Conservation (phyloP, 2,329 filamentous ascomycete species). For the Dryadomyces sulphureus region DNA sequence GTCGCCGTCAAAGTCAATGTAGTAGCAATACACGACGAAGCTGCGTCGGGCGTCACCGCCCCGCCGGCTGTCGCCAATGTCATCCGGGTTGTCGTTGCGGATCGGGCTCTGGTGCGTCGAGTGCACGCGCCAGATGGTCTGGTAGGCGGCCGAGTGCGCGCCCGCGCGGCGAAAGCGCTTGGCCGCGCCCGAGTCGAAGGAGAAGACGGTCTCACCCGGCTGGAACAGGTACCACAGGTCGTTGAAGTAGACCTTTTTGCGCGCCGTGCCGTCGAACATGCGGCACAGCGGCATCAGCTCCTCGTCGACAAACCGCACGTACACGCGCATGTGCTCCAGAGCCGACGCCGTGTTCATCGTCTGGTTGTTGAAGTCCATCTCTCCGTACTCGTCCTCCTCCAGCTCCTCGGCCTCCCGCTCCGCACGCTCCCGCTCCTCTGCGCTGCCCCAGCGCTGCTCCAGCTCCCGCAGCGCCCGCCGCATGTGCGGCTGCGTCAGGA, state of each 20-base stretch:
- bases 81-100: background rate
- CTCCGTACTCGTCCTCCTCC: background rate
- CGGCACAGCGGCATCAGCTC: slow-evolving; percentile 23
- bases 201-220: slow-evolving; percentile 24
- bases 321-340: slow-evolving; percentile 23
- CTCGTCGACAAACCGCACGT: slow-evolving; percentile 27
- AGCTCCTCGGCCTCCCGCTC: background rate
- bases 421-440: background rate
- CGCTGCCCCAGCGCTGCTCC: background rate
- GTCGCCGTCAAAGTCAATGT: slow-evolving; percentile 26
- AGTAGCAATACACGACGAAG: slow-evolving; percentile 14
- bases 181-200: slow-evolving; percentile 14
- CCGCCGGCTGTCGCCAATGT: background rate
- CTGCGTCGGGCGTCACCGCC: no score
- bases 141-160: background rate
- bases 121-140: slow-evolving; percentile 4
- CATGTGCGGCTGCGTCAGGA: slow-evolving; percentile 27
- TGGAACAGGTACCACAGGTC: slow-evolving; percentile 29
- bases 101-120: slow-evolving; percentile 1
- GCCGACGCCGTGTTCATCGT: slow-evolving; percentile 14
- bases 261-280: slow-evolving; percentile 9
- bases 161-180: background rate
- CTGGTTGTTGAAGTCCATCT: slow-evolving; percentile 20
- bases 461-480: slow-evolving; percentile 21
- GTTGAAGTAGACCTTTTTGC: slow-evolving; percentile 20